These are phyloP conservation scores for Toxoplasma gondii DNA, from an alignment of 169 alveolate genomes.

Conservation along the genomic window DNA sequence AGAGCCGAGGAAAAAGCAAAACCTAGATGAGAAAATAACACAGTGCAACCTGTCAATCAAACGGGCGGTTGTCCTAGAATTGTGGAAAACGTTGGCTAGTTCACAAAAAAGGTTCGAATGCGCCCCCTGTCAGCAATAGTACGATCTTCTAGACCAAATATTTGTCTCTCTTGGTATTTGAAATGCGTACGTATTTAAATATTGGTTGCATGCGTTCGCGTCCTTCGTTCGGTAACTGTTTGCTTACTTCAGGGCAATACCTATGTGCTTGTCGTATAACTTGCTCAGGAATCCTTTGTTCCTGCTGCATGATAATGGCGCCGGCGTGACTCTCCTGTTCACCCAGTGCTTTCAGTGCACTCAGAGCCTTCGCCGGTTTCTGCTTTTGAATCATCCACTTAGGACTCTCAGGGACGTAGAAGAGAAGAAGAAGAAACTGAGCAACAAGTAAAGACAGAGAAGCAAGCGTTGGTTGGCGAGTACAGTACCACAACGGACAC, in stretches of 20 bases:
- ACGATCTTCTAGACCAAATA: too few relatives aligned
- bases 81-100: too few relatives aligned
- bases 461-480: neutral
- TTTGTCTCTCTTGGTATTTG: too few relatives aligned
- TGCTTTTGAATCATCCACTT: neutral
- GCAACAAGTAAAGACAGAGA: neutral
- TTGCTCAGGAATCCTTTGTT: neutral
- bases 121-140: too few relatives aligned
- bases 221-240: too few relatives aligned
- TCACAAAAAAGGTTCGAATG: too few relatives aligned
- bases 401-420: conserved; percentile 35
- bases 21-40: too few relatives aligned
- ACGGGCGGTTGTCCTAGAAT: too few relatives aligned
- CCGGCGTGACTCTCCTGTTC: neutral
- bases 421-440: neutral
- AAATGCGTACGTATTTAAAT: too few relatives aligned
- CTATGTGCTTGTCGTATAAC: neutral
- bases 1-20: too few relatives aligned
- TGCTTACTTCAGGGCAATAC: neutral
- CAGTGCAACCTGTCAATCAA: too few relatives aligned
- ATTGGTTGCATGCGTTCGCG: too few relatives aligned
- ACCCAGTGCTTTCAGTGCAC: neutral
- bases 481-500: neutral
- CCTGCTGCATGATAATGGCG: conserved; percentile 18
- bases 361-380: neutral